Percentiles rank a stretch among this genome's conserved stretches.
These are phyloP conservation scores for Penicillium glabrum DNA, from an alignment of 2,329 filamentous ascomycete species.

Conservation along the genomic window DNA sequence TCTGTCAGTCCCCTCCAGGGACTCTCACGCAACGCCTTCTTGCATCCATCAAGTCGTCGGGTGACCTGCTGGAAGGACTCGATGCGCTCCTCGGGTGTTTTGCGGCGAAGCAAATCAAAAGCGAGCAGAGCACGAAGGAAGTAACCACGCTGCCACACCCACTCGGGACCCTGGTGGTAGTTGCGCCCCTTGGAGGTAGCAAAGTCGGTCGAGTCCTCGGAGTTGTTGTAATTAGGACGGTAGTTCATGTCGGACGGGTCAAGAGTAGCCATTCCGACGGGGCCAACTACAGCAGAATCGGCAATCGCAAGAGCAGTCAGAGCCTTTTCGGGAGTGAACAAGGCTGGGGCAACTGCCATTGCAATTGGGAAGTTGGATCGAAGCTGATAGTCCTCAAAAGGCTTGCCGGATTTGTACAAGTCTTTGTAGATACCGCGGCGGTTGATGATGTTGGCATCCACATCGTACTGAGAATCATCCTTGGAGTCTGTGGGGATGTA, in stretches of 20 bases:
- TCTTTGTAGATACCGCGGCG: conserved; percentile 98
- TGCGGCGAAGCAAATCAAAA: conserved; percentile 77
- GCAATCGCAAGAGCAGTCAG: conserved; percentile 76
- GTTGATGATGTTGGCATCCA: conserved; percentile 78
- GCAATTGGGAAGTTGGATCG: conserved; percentile 92
- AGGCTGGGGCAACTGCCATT: conserved; percentile 87
- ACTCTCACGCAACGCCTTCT: conserved; percentile 75
- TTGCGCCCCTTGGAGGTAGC: conserved; percentile 91
- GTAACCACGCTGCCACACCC: conserved; percentile 96
- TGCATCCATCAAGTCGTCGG: conserved; percentile 75
- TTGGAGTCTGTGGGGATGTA: conserved; percentile 71
- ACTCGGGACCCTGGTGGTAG: conserved; percentile 97
- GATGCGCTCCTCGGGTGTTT: conserved; percentile 65
- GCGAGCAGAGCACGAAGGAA: conserved; percentile 88
- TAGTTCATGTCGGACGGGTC: conserved; percentile 93
- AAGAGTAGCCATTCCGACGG: conserved; percentile 91
- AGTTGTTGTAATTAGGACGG: conserved; percentile 90
- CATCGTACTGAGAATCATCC: conserved; percentile 74
- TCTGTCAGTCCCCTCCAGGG: conserved; percentile 91
- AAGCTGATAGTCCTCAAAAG: conserved; percentile 96
- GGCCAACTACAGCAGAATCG: conserved; percentile 77
- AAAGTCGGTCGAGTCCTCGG: conserved; percentile 88
- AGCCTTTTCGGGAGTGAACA: conserved; percentile 79
- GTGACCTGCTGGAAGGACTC: conserved; percentile 97
- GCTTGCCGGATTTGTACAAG: conserved; percentile 87